A percentile compares a stretch with the other conserved stretches of the same genome.
Conservation (phyloP, 495 filamentous ascomycete species). For the Tuber melanosporum region DNA sequence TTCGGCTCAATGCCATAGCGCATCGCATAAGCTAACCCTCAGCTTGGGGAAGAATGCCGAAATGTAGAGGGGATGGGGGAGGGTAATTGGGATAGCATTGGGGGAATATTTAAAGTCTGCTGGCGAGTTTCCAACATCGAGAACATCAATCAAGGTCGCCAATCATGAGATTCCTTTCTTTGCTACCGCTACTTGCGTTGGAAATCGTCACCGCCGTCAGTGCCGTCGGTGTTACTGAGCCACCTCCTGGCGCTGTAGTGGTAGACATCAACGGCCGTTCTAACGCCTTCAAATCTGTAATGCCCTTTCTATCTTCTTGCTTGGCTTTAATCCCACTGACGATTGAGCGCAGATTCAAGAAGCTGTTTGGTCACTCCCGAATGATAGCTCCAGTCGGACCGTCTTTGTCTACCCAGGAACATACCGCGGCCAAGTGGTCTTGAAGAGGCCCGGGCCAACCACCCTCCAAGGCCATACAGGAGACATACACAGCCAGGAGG, state of each 20-base stretch:
- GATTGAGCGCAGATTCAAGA: conserved; percentile 21
- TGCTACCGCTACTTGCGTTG: conserved; percentile 19
- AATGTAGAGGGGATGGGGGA: neutral
- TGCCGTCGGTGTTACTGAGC: conserved; percentile 15
- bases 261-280: conserved; percentile 19
- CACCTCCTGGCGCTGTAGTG: conserved; percentile 25
- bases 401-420: conserved; percentile 33
- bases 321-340: neutral
- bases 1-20: neutral
- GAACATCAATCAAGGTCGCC: neutral
- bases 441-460: conserved; percentile 23
- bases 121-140: neutral
- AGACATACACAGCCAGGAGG: conserved; percentile 14
- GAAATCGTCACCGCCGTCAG: conserved; percentile 12
- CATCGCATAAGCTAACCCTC: neutral
- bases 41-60: neutral
- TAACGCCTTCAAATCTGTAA: conserved; percentile 23
- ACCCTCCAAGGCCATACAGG: conserved; percentile 27
- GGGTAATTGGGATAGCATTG: neutral
- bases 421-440: conserved; percentile 26
- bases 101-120: neutral
- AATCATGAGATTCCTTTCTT: conserved; percentile 23
- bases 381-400: conserved; percentile 28
- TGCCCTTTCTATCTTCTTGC: neutral
- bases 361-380: conserved; percentile 31